Percentiles rank a stretch among this genome's conserved stretches.
Conservation (phyloP, 345 rosid genomes). For the Lepidium didymum region DNA sequence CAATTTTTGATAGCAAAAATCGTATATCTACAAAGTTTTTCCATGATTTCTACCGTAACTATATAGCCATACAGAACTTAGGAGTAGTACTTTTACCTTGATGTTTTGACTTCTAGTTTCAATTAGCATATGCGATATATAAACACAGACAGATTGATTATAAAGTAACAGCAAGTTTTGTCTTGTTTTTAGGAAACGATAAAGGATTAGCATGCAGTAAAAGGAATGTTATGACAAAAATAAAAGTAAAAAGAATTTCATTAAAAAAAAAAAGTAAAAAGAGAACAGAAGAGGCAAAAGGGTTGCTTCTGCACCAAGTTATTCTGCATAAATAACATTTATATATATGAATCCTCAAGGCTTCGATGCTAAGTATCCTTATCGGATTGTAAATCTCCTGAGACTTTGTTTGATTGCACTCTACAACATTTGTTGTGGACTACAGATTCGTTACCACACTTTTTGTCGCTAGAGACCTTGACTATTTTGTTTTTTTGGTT, state of each 20-base stretch:
- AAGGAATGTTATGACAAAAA: background rate
- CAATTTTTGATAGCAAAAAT: too few species aligned
- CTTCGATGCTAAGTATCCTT: slow-evolving; percentile 22
- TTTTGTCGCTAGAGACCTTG: background rate
- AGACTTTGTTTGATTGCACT: background rate
- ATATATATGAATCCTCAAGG: background rate
- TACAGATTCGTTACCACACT: background rate
- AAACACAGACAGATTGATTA: background rate
- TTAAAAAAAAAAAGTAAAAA: background rate
- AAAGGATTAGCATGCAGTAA: slow-evolving; percentile 1
- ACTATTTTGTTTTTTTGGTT: background rate
- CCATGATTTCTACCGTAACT: too few species aligned
- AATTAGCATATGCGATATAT: background rate
- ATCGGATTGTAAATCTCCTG: background rate
- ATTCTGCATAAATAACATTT: slow-evolving; percentile 11
- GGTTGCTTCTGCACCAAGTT: slow-evolving; percentile 25
- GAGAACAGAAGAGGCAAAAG: slow-evolving; percentile 10
- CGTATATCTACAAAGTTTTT: too few species aligned
- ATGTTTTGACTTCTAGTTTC: background rate
- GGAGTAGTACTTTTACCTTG: background rate
- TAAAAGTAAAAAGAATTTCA: background rate
- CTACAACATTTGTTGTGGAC: background rate
- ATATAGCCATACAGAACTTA: too few species aligned
- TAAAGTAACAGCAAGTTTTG: background rate
- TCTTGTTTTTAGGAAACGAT: background rate